Evolutionary conservation across 2,329 filamentous ascomycete species (phyloP).

Genomic region (Talaromyces sp.): DNA sequence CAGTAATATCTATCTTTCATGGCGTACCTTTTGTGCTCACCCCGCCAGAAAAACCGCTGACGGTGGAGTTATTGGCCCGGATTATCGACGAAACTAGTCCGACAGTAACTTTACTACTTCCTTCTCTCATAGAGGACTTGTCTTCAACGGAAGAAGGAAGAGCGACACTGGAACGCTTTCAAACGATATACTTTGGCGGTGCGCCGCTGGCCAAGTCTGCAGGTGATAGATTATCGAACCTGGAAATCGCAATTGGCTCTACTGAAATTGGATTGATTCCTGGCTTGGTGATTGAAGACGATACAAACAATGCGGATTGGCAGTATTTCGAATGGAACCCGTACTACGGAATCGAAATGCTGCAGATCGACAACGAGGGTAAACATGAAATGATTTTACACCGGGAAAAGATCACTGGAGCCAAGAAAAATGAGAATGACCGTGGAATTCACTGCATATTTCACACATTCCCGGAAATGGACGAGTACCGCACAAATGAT

Average conservation of each 20-base stretch:
- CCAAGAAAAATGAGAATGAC: slow-evolving; percentile 4
- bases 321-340: slow-evolving; percentile 22
- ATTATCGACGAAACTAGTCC: slow-evolving; percentile 17
- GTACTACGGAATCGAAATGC: slow-evolving; percentile 15
- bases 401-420: not conserved
- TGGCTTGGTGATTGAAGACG: slow-evolving; percentile 2
- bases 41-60: slow-evolving; percentile 22
- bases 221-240: slow-evolving; percentile 6
- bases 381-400: slow-evolving; percentile 17
- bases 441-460: slow-evolving; percentile 12
- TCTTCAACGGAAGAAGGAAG: slow-evolving; percentile 15
- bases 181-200: slow-evolving; percentile 16
- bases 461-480: slow-evolving; percentile 18
- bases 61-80: slow-evolving; percentile 18
- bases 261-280: slow-evolving; percentile 13
- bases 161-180: slow-evolving; percentile 12
- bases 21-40: slow-evolving; percentile 15
- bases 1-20: slow-evolving; percentile 18
- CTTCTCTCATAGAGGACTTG: slow-evolving; percentile 16
- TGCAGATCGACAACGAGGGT: slow-evolving; percentile 11
- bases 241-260: slow-evolving; percentile 4
- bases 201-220: slow-evolving; percentile 12
- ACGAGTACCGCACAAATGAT: slow-evolving; percentile 18
- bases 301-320: slow-evolving; percentile 16
- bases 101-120: slow-evolving; percentile 18